Base-by-base conservation (phyloP, 2,329 filamentous ascomycete genomes). In the Didymella sp. region DNA sequence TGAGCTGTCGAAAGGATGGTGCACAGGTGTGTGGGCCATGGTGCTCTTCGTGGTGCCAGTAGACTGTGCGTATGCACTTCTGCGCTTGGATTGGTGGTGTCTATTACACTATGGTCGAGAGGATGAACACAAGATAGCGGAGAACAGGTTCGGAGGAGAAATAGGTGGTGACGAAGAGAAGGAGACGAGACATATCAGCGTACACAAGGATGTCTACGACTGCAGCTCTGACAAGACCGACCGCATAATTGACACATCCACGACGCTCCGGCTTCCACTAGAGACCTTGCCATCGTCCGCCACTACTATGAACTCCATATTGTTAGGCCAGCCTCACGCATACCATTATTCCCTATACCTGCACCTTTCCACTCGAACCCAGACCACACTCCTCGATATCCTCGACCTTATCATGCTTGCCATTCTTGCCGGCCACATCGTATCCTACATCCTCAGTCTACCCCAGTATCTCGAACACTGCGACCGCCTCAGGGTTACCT, bases 51-150 rank as follows among this genome's bases (percentile, higher is more conserved):
- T 60, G 31, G 50, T 64, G 13, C 44, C 58, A 6, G 1, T 59
- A 4, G 60, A 67, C 35, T 50, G 59, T 19, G 11, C 55, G 28
- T 33, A 62, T 30, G 57, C 60, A 4, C 28, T 69, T 11, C 28
- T 59, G 28, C 33, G 38, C 9, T 33, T 68, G 30, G 67, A 62
- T 15, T 61, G 49, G 48, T 63, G 59, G 40, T 63, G 62, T 17
- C 33, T 50, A 0, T 19, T 46, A 15, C 19, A 51, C 17, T 48
- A 49, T 38, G 45, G 47, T 17, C 48, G 51, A 25, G 44, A 25
- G 9, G 45, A 8, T 22, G 9, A 33, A 19, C 11, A 3, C 3
- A 17, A 12, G n/a, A 27, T 37, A 22, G 41, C 19, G 3, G 8
- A 4, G 11, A 8, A 4, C 9, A 17, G 21, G 40, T n/a, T 28